A percentile compares a stretch with the other conserved stretches of the same genome.
Conservation (phyloP, 345 rosid species). For the Gossypium longicalyx region DNA sequence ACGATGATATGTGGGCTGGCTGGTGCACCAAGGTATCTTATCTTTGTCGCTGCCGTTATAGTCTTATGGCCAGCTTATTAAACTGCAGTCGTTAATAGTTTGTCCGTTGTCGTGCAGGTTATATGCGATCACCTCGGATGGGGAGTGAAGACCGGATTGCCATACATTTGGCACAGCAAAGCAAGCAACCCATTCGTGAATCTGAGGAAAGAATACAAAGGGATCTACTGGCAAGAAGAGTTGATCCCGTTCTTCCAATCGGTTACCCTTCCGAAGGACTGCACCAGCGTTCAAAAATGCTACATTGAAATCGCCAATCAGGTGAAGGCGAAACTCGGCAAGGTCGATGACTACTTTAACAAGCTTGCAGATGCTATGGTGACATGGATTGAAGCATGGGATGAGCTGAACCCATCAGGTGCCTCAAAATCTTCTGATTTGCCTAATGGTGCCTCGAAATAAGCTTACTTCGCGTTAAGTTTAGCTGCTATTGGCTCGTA, state of each 20-base stretch:
- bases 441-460: constrained; percentile 29
- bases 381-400: constrained; percentile 91
- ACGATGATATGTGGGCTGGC: constrained; percentile 43
- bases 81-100: not conserved
- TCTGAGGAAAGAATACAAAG: constrained; percentile 81
- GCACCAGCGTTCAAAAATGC: constrained; percentile 80
- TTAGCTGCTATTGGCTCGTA: not conserved
- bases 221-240: constrained; percentile 92
- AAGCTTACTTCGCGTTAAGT: not conserved
- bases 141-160: constrained; percentile 85
- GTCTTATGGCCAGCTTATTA: not conserved
- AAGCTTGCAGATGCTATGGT: constrained; percentile 86
- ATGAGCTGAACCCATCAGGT: constrained; percentile 65
- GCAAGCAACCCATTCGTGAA: constrained; percentile 90
- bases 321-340: constrained; percentile 64
- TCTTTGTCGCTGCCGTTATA: not conserved
- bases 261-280: constrained; percentile 62
- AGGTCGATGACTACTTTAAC: constrained; percentile 68
- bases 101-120: constrained; percentile 30
- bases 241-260: constrained; percentile 84
- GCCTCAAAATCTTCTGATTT: constrained; percentile 12
- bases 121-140: constrained; percentile 75
- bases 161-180: constrained; percentile 31
- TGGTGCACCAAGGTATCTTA: constrained; percentile 46
- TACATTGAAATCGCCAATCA: constrained; percentile 71